A percentile compares a stretch with the other conserved stretches of the same genome.
Evolutionary conservation across 169 alveolate genomes (phyloP).

Genomic region (Eimeria sp.): DNA sequence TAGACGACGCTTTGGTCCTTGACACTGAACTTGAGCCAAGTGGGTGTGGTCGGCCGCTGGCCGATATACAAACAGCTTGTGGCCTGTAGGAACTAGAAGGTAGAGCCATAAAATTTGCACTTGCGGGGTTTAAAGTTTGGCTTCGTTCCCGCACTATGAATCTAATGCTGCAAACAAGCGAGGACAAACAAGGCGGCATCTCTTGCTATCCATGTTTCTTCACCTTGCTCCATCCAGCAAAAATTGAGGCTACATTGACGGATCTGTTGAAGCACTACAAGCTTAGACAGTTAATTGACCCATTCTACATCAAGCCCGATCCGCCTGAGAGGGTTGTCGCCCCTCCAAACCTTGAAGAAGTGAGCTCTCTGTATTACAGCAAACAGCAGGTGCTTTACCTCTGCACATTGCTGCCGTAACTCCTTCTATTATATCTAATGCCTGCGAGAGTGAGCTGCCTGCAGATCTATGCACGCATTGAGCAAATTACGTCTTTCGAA

Average conservation of each 20-base stretch:
- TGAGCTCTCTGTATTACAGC: neutral
- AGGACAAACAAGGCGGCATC: neutral
- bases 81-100: neutral
- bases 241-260: constrained; percentile 57
- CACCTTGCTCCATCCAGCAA: constrained; percentile 19
- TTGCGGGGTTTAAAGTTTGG: neutral
- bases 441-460: neutral
- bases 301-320: constrained; percentile 64
- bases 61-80: neutral
- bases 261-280: constrained; percentile 73
- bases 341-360: constrained; percentile 68
- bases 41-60: neutral
- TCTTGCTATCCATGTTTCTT: neutral
- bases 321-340: constrained; percentile 35
- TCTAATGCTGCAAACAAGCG: neutral
- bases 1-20: constrained; percentile 37
- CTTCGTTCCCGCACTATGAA: neutral
- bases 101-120: neutral
- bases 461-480: constrained; percentile 65
- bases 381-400: neutral
- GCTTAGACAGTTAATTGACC: constrained; percentile 71
- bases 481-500: constrained; percentile 53
- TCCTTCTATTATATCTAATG: neutral
- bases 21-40: constrained; percentile 46
- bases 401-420: neutral